phyloP scores from a whole-genome alignment of 2,329 filamentous ascomycete species.

The Escovopsis weberi region DNA sequence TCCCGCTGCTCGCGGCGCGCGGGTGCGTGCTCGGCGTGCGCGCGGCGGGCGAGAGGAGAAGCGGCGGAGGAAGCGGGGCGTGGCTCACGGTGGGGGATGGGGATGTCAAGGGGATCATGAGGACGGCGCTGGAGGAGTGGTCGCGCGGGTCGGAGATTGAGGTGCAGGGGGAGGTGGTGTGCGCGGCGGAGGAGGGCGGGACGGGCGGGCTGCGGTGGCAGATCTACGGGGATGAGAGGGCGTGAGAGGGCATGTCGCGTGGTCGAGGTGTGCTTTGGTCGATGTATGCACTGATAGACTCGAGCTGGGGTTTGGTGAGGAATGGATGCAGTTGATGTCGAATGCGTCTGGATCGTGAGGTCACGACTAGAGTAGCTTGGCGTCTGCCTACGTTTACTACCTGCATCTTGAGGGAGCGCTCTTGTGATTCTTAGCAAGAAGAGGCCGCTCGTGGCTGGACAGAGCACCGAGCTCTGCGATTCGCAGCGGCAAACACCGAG shows the following conservation, averaged over 20 bases:
- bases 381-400: no score
- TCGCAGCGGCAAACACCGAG: no score
- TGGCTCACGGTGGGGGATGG: conserved; percentile 11
- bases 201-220: conserved; percentile 11
- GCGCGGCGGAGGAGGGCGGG: conserved; percentile 6
- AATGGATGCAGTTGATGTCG: no score
- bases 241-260: neutral
- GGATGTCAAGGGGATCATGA: conserved; percentile 11
- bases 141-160: conserved; percentile 9
- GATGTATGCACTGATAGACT: neutral
- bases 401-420: no score
- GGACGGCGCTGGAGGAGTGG: conserved; percentile 8
- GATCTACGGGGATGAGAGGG: conserved; percentile 6
- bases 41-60: conserved; percentile 5
- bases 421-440: no score
- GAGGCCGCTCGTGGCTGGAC: no score
- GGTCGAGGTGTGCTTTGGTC: neutral
- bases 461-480: no score
- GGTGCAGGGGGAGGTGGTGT: conserved; percentile 10
- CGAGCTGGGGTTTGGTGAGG: no score
- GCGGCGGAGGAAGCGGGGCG: conserved; percentile 5
- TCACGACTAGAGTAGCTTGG: no score
- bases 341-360: no score
- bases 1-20: conserved; percentile 13
- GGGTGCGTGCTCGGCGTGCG: conserved; percentile 15